Conservation (phyloP, 306 rosid species). For the Prunus campanulata region DNA sequence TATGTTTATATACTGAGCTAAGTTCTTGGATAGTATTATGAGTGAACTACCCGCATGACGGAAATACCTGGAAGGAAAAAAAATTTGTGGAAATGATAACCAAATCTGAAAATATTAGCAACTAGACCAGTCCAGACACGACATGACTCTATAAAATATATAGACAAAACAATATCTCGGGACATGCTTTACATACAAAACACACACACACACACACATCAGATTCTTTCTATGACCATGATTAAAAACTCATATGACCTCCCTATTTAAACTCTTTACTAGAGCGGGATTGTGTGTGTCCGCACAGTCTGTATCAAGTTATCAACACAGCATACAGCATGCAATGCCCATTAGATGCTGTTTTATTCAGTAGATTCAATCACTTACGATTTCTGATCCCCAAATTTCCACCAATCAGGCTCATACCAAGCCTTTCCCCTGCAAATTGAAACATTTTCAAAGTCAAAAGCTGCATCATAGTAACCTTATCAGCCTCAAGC, state of each 20-base stretch:
- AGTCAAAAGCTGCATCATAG: constrained; percentile 17
- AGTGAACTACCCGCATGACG: constrained; percentile 88
- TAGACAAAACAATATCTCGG: neutral
- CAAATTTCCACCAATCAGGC: constrained; percentile 99
- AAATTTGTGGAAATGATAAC: constrained; percentile 1
- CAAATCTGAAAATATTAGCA: neutral
- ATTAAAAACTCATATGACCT: neutral
- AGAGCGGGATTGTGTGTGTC: neutral
- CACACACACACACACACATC: neutral
- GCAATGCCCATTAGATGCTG: neutral
- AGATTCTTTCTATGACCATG: neutral
- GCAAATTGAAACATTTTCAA: constrained; percentile 31
- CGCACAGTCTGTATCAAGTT: neutral
- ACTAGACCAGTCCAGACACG: neutral
- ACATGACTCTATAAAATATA: neutral
- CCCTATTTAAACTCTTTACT: neutral
- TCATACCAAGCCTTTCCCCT: constrained; percentile 96
- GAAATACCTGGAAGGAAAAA: constrained; percentile 66
- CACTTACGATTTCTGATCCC: constrained; percentile 94
- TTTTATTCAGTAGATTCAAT: constrained; percentile 11
- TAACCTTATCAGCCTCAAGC: neutral
- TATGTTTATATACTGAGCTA: constrained; percentile 75
- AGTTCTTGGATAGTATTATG: constrained; percentile 81
- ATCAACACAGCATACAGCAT: neutral
- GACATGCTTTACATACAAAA: neutral